A percentile compares a stretch with the other conserved stretches of the same genome.
These are phyloP conservation scores for Suillus weaverae DNA, from an alignment of 768 basidiomycete species.

Conservation along the genomic window DNA sequence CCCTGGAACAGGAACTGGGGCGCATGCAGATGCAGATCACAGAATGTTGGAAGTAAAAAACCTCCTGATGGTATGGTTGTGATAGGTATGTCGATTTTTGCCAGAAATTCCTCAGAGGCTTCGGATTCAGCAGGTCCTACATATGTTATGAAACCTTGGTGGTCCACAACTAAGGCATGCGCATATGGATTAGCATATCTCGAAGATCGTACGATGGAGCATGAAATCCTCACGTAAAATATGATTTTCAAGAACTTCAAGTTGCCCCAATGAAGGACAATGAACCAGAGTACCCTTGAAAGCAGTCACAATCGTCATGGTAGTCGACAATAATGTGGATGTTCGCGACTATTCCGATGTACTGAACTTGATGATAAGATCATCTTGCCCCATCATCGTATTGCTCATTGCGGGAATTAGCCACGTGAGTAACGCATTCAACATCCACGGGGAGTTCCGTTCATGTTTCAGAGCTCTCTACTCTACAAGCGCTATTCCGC, in stretches of 20 bases:
- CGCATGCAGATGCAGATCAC: constrained; percentile 84
- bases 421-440: neutral
- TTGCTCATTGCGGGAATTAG: neutral
- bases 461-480: constrained; percentile 18
- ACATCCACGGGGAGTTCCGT: neutral
- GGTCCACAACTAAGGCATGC: constrained; percentile 29
- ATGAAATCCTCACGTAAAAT: constrained; percentile 45
- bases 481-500: constrained; percentile 37
- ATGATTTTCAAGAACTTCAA: constrained; percentile 58
- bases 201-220: neutral
- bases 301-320: constrained; percentile 15
- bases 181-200: constrained; percentile 7
- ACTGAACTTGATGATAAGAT: neutral
- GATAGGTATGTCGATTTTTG: constrained; percentile 14
- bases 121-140: constrained; percentile 40
- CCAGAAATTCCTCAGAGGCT: constrained; percentile 36
- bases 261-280: constrained; percentile 48
- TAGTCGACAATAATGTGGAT: constrained; percentile 6
- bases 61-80: constrained; percentile 48
- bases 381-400: neutral
- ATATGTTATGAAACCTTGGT: constrained; percentile 51
- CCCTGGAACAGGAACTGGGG: constrained; percentile 90
- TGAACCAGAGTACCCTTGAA: constrained; percentile 59
- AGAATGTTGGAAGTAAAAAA: constrained; percentile 78
- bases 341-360: constrained; percentile 1